phyloP scores from a whole-genome alignment of 306 rosid species.

The Senna tora region DNA sequence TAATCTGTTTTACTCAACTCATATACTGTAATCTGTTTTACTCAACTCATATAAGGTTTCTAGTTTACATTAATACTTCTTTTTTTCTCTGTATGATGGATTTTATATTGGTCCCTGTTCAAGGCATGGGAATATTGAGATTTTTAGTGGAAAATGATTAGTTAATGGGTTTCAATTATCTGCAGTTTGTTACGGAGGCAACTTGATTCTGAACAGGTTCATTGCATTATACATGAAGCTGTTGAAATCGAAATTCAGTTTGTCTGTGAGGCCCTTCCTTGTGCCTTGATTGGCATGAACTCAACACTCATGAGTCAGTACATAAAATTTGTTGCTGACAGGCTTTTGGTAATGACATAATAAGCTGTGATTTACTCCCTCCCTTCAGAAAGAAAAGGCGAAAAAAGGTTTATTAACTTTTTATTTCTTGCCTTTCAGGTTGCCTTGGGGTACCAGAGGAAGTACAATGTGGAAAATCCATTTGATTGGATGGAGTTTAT shows the following conservation, averaged over 20 bases:
- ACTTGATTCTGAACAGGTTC: conserved; percentile 55
- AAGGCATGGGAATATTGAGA: background rate
- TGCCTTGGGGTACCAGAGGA: conserved; percentile 66
- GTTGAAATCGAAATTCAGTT: conserved; percentile 80
- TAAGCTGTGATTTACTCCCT: background rate
- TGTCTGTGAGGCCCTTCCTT: conserved; percentile 87
- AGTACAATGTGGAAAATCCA: conserved; percentile 82
- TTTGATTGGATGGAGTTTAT: conserved; percentile 97
- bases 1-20: conserved; percentile 24
- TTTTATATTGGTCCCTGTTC: background rate
- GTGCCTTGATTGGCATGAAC: conserved; percentile 96
- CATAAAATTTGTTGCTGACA: conserved; percentile 89
- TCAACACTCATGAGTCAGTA: conserved; percentile 87
- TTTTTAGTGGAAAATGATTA: background rate
- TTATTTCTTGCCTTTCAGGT: conserved; percentile 46
- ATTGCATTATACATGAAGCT: conserved; percentile 62
- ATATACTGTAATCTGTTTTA: conserved; percentile 17
- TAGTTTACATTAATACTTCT: background rate
- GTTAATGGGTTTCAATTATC: conserved; percentile 5
- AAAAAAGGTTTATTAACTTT: background rate
- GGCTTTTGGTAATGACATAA: conserved; percentile 70
- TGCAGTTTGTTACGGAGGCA: conserved; percentile 69
- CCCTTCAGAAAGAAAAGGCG: background rate
- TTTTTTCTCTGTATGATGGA: conserved; percentile 26
- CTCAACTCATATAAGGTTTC: conserved; percentile 20